phyloP scores from a whole-genome alignment of 257 asterid genomes.

The Parsonsia alboflavescens region DNA sequence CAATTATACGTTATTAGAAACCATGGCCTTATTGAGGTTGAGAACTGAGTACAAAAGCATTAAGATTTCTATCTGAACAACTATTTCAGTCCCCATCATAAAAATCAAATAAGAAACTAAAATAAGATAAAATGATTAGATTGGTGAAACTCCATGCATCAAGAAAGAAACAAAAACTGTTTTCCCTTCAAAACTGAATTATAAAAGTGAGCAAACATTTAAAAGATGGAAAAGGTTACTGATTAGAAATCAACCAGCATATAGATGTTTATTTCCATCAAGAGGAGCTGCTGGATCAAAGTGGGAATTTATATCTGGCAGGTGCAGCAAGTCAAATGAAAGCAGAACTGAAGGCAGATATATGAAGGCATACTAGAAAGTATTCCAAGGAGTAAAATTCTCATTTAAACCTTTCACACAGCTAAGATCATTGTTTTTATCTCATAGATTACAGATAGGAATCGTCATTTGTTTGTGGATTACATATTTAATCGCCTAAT shows the following conservation, averaged over 20 bases:
- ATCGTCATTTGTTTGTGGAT: not conserved
- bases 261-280: not conserved
- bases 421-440: not conserved
- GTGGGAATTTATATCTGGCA: not conserved
- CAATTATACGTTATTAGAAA: not conserved
- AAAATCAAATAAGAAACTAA: not conserved
- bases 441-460: not conserved
- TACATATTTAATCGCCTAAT: not conserved
- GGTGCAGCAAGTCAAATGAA: not conserved
- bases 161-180: not conserved
- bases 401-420: not conserved
- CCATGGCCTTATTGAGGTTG: not conserved
- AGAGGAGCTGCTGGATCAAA: not conserved
- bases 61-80: not conserved
- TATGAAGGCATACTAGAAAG: not conserved
- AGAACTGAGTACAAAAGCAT: not conserved
- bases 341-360: not conserved
- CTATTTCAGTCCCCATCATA: not conserved
- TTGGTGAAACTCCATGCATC: not conserved
- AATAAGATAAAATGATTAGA: not conserved
- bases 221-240: not conserved
- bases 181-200: not conserved
- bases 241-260: not conserved
- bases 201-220: not conserved
- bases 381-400: not conserved